These are phyloP conservation scores for Saccharomycopsis fermentans DNA, from an alignment of 805 yeast genomes.

Conservation along the genomic window DNA sequence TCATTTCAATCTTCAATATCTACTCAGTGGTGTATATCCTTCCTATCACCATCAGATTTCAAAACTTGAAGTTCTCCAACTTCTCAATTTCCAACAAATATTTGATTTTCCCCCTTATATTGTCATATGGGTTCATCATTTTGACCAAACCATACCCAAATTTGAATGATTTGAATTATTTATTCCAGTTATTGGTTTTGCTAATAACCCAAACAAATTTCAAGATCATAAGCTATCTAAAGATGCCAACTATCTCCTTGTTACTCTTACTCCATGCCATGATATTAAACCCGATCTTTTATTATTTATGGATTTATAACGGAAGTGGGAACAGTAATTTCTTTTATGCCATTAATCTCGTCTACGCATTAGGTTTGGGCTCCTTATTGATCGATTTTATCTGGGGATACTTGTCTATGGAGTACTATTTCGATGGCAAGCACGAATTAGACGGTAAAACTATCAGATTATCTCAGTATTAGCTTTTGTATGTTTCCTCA, in stretches of 20 bases:
- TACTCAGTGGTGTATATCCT: slow-evolving; percentile 55
- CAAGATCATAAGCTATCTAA: slow-evolving; percentile 32
- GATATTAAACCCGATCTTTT: slow-evolving; percentile 76
- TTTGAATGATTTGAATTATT: slow-evolving; percentile 61
- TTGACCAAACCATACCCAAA: slow-evolving; percentile 82
- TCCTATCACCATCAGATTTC: slow-evolving; percentile 67
- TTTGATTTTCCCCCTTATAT: slow-evolving; percentile 46
- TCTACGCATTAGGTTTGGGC: slow-evolving; percentile 61
- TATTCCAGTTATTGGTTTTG: slow-evolving; percentile 37
- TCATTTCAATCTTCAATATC: slow-evolving; percentile 72
- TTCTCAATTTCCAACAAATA: slow-evolving; percentile 27
- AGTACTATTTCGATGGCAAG: slow-evolving; percentile 41
- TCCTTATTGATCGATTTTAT: slow-evolving; percentile 62
- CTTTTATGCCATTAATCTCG: slow-evolving; percentile 87
- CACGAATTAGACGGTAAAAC: slow-evolving; percentile 23
- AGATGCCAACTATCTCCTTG: slow-evolving; percentile 38
- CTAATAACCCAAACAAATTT: slow-evolving; percentile 32
- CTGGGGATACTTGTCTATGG: slow-evolving; percentile 69
- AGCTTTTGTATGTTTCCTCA: not conserved
- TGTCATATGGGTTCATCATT: slow-evolving; percentile 41
- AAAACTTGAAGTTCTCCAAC: slow-evolving; percentile 16
- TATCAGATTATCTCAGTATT: slow-evolving; percentile 43
- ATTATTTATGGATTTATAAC: slow-evolving; percentile 85
- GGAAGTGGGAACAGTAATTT: slow-evolving; percentile 96
- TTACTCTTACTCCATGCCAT: slow-evolving; percentile 47